Evolutionary conservation across 2,329 filamentous ascomycete genomes (phyloP), one percentile per base, ranked within the genome.

Genomic region (Diaporthe batatas): DNA sequence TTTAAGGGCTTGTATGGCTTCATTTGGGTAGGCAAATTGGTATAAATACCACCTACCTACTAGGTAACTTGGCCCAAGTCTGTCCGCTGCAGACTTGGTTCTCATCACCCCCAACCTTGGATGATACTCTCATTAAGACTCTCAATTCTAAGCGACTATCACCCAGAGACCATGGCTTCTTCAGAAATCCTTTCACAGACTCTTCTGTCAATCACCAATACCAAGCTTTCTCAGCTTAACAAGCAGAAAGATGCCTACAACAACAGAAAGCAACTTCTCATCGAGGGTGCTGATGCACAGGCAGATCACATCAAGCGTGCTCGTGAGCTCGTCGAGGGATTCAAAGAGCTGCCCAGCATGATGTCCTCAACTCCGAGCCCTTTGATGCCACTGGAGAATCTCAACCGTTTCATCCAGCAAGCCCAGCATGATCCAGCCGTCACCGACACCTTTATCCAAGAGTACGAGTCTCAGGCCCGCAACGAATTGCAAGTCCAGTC

Each of bases 151-250:
- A 25, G 36, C 21, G 39, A 25, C 34, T 23, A 25, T 49, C 29
- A 34, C 5, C 14, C 12, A 49, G 29, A 23, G 14, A 62, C 25
- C 39, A 83, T 83, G 81, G 78, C 81, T 62, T 82, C 81, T 59
- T 77, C 78, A 7, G 78, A 81, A n/a, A 77, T 83, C 55, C 82
- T 89, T 47, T 87, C 88, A 7, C 82, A 87, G 70, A 89, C 88
- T 18, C 84, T 90, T 36, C 84, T 86, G 69, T 85, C 86, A 44
- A 88, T 90, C 77, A 90, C 87, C 25, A 81, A 81, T 51, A 87
- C 86, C 72, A 91, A 91, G 77, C 86, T 91, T 73, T 81, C 81
- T n/a, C 87, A 91, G 76, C 83, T 91, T 10, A 82, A 84, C 36
- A 87, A 86, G 75, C 85, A 89, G 74, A 87, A 86, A 34, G 79